Percentiles rank a stretch among this genome's conserved stretches.
Evolutionary conservation across 2,329 filamentous ascomycete species (phyloP).

Genomic region (Microsporum ferrugineum): DNA sequence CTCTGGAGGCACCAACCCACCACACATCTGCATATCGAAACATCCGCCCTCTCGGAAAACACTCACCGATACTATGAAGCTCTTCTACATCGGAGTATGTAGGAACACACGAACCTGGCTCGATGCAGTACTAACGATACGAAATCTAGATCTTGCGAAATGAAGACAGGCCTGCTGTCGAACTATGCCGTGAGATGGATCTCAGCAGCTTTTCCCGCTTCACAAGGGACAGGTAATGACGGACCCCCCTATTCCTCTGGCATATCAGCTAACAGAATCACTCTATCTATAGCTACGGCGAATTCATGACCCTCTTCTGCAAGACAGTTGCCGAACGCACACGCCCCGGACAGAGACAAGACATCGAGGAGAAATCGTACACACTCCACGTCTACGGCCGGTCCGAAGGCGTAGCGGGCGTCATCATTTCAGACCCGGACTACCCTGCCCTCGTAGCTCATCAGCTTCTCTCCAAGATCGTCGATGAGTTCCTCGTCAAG

Average conservation of each 20-base stretch:
- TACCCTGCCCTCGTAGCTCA: slow-evolving; percentile 37
- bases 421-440: slow-evolving; percentile 55
- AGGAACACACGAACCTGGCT: background rate
- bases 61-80: slow-evolving; percentile 55
- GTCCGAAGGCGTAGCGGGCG: slow-evolving; percentile 61
- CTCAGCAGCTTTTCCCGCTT: slow-evolving; percentile 70
- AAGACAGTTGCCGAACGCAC: slow-evolving; percentile 83
- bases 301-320: slow-evolving; percentile 75
- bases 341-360: slow-evolving; percentile 62
- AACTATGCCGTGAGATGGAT: slow-evolving; percentile 67
- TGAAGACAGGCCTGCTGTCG: slow-evolving; percentile 60
- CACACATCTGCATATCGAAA: background rate
- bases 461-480: slow-evolving; percentile 56
- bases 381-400: slow-evolving; percentile 64
- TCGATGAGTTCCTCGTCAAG: slow-evolving; percentile 68
- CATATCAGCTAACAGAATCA: slow-evolving; percentile 4
- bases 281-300: slow-evolving; percentile 36
- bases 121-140: background rate
- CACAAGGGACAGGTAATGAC: slow-evolving; percentile 52
- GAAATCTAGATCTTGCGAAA: slow-evolving; percentile 62
- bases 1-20: background rate
- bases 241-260: background rate
- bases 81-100: slow-evolving; percentile 76
- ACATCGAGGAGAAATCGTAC: slow-evolving; percentile 39
- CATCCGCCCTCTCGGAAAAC: background rate